These are phyloP conservation scores for Macadamia tetraphylla DNA, from an alignment of 164 flowering plant species.

Conservation along the genomic window DNA sequence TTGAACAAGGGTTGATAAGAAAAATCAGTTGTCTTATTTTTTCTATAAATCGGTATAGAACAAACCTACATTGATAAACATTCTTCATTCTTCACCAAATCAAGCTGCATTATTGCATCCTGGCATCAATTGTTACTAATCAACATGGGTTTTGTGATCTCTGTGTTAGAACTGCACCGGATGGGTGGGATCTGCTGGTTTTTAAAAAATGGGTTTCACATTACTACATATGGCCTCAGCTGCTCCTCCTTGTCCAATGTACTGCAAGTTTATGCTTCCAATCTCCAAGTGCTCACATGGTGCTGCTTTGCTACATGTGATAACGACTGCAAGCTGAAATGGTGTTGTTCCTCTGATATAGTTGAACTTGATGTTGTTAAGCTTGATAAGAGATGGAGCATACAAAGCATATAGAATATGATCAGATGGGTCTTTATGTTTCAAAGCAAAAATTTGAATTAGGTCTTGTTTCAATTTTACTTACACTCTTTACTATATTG, in stretches of 20 bases:
- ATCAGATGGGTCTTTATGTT: too few relatives aligned
- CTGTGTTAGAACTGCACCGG: too few relatives aligned
- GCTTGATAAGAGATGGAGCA: conserved; percentile 17
- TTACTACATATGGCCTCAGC: conserved; percentile 15
- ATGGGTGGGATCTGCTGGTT: conserved; percentile 15
- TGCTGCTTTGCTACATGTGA: conserved; percentile 26
- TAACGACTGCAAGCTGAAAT: conserved; percentile 23
- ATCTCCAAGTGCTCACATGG: conserved; percentile 30
- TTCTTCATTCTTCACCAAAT: too few relatives aligned
- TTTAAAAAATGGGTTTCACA: conserved; percentile 19
- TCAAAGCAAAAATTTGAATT: too few relatives aligned
- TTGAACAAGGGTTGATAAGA: too few relatives aligned
- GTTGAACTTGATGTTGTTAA: conserved; percentile 22
- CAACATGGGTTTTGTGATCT: too few relatives aligned
- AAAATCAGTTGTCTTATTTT: too few relatives aligned
- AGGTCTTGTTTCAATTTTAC: neutral
- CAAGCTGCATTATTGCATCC: too few relatives aligned
- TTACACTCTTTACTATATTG: conserved; percentile 25
- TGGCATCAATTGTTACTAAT: too few relatives aligned
- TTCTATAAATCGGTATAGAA: too few relatives aligned
- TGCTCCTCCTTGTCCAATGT: conserved; percentile 12
- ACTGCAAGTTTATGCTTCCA: conserved; percentile 16
- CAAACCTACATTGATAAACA: too few relatives aligned
- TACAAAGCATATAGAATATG: too few relatives aligned
- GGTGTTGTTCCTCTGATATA: conserved; percentile 27